Evolutionary conservation across 768 basidiomycete species (phyloP), one percentile per base, ranked within the genome.

Genomic region (Leccinellum rugosiceps): DNA sequence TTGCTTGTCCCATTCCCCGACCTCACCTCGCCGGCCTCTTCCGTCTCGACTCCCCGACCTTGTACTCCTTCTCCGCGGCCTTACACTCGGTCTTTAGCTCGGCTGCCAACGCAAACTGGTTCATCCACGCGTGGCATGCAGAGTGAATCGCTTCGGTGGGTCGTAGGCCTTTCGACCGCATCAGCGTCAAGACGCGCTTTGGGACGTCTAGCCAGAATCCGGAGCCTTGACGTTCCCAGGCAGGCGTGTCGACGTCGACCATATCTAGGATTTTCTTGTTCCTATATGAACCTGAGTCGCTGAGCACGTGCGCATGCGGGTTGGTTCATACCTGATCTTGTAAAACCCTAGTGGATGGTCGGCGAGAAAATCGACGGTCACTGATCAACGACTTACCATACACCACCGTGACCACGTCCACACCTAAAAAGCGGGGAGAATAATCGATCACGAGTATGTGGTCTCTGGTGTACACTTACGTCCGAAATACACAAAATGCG

Each of bases 61-160:
- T 83, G 69, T 85, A 84, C 72, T 91, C 90, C 67, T 91, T 92
- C 67, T 88, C 85, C 4, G 83, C 74, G 0, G 82, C 83, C 68
- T 91, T 92, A 75, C 94, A 95, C 67, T 95, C 94, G 3, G 92
- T 94, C 57, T 76, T 80, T 32, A 94, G 69, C 56, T 92, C 90
- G 30, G 78, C 76, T 0, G 82, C 80, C 60, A 94, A 74, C 5
- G 83, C 76, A 63, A 92, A 92, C 43, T 83, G 80, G 64, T 92
- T 93, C 60, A 95, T 72, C 63, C 94, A 79, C 0, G 90, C 90
- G 67, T 96, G 94, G 62, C 87, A 79, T 3, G 93, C 92, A 5
- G 91, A 82, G 66, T 96, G 93, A 49, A 95, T 92, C 0, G 87
- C 88, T 50, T 83, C 92, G 0, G 92, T 90, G 1, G 84, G 79